phyloP scores from a whole-genome alignment of 805 yeast species.

The Pichia nakasei region DNA sequence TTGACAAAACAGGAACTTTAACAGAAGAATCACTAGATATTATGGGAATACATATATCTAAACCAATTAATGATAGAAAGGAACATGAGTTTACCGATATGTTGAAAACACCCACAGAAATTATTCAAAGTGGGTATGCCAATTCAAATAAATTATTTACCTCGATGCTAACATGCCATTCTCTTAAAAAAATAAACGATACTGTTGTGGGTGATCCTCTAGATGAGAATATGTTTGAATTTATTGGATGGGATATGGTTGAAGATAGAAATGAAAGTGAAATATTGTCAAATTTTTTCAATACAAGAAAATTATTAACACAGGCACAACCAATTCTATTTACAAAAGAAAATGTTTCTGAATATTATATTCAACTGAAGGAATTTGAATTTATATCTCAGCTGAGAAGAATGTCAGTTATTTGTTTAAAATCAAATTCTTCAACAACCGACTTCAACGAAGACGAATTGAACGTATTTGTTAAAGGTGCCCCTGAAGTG shows the following conservation, averaged over 20 bases:
- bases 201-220: constrained; percentile 90
- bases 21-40: constrained; percentile 96
- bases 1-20: constrained; percentile 95
- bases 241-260: constrained; percentile 65
- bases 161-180: constrained; percentile 75
- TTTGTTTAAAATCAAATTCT: constrained; percentile 39
- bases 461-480: constrained; percentile 37
- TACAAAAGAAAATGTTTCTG: constrained; percentile 21
- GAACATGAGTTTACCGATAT: constrained; percentile 22
- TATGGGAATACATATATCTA: constrained; percentile 39
- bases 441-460: constrained; percentile 14
- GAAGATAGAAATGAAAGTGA: constrained; percentile 49
- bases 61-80: constrained; percentile 24
- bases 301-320: constrained; percentile 31
- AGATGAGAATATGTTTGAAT: constrained; percentile 88
- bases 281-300: constrained; percentile 13
- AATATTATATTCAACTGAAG: constrained; percentile 29
- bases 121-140: constrained; percentile 9
- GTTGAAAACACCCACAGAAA: constrained; percentile 8
- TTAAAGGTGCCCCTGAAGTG: constrained; percentile 97
- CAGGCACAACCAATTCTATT: constrained; percentile 38
- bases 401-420: constrained; percentile 84
- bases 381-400: constrained; percentile 80
- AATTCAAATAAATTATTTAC: constrained; percentile 22
- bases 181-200: constrained; percentile 68